These are phyloP conservation scores for Porodaedalea pini DNA, from an alignment of 1,284 basidiomycete genomes.

Conservation along the genomic window DNA sequence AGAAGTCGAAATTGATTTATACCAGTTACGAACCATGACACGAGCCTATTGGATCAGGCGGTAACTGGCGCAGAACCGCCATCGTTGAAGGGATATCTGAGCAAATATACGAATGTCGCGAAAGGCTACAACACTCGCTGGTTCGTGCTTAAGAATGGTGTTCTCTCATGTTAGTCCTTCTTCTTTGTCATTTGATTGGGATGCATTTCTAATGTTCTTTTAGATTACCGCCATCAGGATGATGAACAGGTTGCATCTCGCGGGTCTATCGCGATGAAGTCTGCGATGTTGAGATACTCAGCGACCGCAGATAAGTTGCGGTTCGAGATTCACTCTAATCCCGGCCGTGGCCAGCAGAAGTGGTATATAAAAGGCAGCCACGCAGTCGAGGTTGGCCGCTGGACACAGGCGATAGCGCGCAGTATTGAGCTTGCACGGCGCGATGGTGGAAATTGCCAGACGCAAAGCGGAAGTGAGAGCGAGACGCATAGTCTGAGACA, in stretches of 20 bases:
- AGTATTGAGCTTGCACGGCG: conserved; percentile 65
- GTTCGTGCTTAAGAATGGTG: conserved; percentile 90
- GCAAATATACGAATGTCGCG: conserved; percentile 89
- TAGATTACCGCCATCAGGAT: conserved; percentile 88
- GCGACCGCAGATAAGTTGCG: conserved; percentile 58
- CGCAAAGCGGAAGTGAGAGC: conserved; percentile 3
- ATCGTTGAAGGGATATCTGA: conserved; percentile 74
- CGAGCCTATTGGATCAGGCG: conserved; percentile 52
- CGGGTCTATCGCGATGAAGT: conserved; percentile 87
- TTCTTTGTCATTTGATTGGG: background rate
- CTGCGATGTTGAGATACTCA: conserved; percentile 59
- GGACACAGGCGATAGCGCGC: conserved; percentile 73
- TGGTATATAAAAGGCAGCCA: conserved; percentile 93
- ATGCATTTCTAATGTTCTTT: background rate
- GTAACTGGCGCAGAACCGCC: conserved; percentile 51
- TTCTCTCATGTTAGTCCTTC: conserved; percentile 68
- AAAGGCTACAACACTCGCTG: conserved; percentile 90
- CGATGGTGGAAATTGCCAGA: conserved; percentile 21
- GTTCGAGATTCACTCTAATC: conserved; percentile 78
- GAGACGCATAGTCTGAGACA: conserved; percentile 8
- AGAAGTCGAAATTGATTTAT: background rate
- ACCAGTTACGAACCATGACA: conserved; percentile 77
- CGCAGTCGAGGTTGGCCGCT: conserved; percentile 84
- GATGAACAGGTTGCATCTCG: conserved; percentile 87
- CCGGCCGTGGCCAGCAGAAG: conserved; percentile 57